These are phyloP conservation scores for Nicotiana knightiana DNA, from an alignment of 257 asterid species.

Conservation along the genomic window DNA sequence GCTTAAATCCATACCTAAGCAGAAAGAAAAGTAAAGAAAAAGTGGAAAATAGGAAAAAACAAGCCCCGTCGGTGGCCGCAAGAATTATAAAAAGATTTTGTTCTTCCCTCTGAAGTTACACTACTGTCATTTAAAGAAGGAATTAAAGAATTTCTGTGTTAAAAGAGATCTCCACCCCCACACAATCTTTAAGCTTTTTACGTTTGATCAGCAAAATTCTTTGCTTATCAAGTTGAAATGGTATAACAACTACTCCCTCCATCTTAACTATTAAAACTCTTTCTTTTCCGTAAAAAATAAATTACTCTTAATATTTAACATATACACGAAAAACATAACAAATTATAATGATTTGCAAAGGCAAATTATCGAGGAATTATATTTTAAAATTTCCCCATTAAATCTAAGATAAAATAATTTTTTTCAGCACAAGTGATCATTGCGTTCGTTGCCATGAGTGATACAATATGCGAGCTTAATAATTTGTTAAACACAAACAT, in stretches of 20 bases:
- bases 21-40: background rate
- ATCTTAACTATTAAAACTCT: too few species aligned
- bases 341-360: too few species aligned
- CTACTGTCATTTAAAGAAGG: background rate
- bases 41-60: background rate
- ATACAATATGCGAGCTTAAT: too few species aligned
- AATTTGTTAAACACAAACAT: too few species aligned
- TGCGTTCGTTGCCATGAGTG: too few species aligned
- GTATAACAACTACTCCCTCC: background rate
- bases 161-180: background rate
- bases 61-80: background rate
- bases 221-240: background rate
- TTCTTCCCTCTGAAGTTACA: background rate
- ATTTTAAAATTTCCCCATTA: too few species aligned
- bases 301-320: too few species aligned
- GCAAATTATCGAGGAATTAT: too few species aligned
- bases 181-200: background rate
- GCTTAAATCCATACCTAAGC: background rate
- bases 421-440: too few species aligned
- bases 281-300: too few species aligned
- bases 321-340: too few species aligned
- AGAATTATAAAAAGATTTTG: background rate
- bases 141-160: background rate
- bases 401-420: too few species aligned
- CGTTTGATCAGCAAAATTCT: background rate